Conservation (phyloP, 257 asterid genomes). For the Salvia rosmarinus region DNA sequence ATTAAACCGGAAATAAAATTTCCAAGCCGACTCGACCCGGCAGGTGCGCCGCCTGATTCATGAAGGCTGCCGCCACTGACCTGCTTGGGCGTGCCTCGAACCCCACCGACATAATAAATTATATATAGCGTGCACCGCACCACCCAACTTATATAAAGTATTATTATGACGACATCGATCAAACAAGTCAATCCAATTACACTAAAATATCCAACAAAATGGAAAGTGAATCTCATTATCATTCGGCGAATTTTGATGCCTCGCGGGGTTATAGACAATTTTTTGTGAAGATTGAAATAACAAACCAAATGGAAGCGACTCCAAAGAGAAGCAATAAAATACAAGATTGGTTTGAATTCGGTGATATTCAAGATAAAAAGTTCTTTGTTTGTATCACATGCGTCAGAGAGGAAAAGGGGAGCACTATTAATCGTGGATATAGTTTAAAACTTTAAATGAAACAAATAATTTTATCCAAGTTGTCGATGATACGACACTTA, state of each 20-base stretch:
- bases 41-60: no score
- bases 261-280: no score
- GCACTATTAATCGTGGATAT: constrained; percentile 14
- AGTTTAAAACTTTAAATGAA: not conserved
- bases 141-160: no score
- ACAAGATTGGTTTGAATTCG: constrained; percentile 21
- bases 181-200: no score
- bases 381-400: constrained; percentile 27
- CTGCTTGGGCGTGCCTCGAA: no score
- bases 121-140: no score
- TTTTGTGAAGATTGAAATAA: not conserved
- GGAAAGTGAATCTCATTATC: not conserved
- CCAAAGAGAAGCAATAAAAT: not conserved
- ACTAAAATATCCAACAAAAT: no score
- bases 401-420: not conserved
- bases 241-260: not conserved
- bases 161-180: no score
- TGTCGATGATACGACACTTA: not conserved
- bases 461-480: constrained; percentile 1
- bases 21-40: no score
- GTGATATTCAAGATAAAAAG: constrained; percentile 19
- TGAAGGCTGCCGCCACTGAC: no score
- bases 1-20: no score
- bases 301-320: not conserved
- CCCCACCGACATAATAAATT: no score